Evolutionary conservation across 331 rosid species (phyloP).

Genomic region (Phaseolus coccineus): DNA sequence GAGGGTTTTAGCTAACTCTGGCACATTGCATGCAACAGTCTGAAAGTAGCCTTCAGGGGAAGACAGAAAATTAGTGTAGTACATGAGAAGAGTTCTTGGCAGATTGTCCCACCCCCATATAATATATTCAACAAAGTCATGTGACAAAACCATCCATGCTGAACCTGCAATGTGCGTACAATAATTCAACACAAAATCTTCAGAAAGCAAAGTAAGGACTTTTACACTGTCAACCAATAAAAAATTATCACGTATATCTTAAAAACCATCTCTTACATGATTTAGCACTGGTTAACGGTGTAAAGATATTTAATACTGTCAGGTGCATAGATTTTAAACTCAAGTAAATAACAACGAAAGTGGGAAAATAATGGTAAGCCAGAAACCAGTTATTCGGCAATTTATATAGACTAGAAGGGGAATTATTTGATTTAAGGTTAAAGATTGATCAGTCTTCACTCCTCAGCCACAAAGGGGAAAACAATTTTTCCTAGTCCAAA

Average conservation of each 20-base stretch:
- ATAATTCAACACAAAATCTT: slow-evolving; percentile 17
- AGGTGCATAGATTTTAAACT: too few species aligned
- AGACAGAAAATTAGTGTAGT: slow-evolving; percentile 88
- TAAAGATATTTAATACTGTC: too few species aligned
- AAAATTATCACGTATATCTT: too few species aligned
- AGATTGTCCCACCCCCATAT: slow-evolving; percentile 98
- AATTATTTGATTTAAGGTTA: slow-evolving; percentile 8
- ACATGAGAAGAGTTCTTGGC: slow-evolving; percentile 93
- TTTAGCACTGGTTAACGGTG: not conserved
- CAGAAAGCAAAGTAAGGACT: not conserved
- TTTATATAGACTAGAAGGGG: not conserved
- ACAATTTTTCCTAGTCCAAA: slow-evolving; percentile 12
- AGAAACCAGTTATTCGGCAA: slow-evolving; percentile 3
- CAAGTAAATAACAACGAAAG: not conserved
- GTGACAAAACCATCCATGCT: slow-evolving; percentile 94
- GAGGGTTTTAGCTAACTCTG: slow-evolving; percentile 71
- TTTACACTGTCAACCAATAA: too few species aligned
- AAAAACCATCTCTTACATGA: not conserved
- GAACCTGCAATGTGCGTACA: slow-evolving; percentile 71
- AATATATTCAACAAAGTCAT: slow-evolving; percentile 74
- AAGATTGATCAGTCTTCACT: slow-evolving; percentile 12
- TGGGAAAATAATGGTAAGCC: not conserved
- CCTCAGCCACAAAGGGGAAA: not conserved
- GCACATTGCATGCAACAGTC: slow-evolving; percentile 86
- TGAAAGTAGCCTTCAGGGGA: slow-evolving; percentile 98